Base-by-base conservation (phyloP, 176 grass and related monocot genomes). In the Canna indica region DNA sequence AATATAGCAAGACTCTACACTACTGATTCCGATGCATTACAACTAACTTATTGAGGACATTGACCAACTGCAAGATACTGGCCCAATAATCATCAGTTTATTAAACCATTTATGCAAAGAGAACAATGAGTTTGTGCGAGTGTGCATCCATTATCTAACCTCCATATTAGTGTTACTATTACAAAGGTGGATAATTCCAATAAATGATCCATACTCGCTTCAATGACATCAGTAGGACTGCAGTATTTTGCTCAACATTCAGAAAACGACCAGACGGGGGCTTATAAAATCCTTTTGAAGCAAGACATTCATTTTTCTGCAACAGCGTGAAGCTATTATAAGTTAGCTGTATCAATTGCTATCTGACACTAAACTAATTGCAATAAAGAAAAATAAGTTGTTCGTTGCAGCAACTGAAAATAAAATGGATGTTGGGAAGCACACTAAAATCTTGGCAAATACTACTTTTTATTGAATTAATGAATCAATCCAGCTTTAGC, bases 401-500 rank as follows among this genome's bases (percentile, higher is more conserved):
- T 20, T 54, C 50, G n/a, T 54, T 25, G 50, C 17, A 54, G 1
- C 50, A 54, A 54, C 0, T 5, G 22, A 1, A 54, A 24, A 25
- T 54, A 44, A 44, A 44, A n/a, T 6, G 2, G 4, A 20, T 25
- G 22, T 16, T 54, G 50, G 22, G 22, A n/a, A n/a, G 4, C 18
- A 20, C 22, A 10, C 20, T 54, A 54, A 54, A 54, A 20, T 20
- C 17, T 6, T 54, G 50, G 50, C n/a, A 11, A 44, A 10, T 25
- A 5, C 50, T 54, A 54, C 13, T 54, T 54, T 7, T 54, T 54
- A 67, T 66, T 67, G 29, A 76, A 76, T 39, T 25, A 67, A 64
- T 30, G 38, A 64, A 75, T 62, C 8, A 29, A 75, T 62, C 44
- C 61, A 45, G 54, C 76, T 53, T 79, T 57, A 33, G 80, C 77